phyloP scores from a whole-genome alignment of 345 rosid species.

The Gossypioides kirkii region DNA sequence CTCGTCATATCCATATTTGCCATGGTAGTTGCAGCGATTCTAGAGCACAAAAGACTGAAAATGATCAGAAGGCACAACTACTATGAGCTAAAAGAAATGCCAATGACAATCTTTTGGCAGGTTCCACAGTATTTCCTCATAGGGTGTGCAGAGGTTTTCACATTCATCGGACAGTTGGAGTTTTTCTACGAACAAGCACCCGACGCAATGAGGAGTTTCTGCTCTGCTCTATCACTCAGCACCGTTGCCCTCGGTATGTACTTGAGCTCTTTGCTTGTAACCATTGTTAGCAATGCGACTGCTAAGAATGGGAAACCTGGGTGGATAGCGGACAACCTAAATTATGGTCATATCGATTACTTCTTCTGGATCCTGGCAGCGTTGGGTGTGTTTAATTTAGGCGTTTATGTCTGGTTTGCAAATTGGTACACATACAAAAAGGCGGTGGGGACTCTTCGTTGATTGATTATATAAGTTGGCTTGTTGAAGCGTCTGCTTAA shows the following conservation, averaged over 20 bases:
- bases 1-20: constrained; percentile 16
- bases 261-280: constrained; percentile 24
- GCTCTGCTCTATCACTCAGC: constrained; percentile 31
- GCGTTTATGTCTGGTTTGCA: constrained; percentile 10
- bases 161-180: constrained; percentile 42
- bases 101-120: constrained; percentile 46
- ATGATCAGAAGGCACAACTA: constrained; percentile 9
- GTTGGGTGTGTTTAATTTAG: constrained; percentile 19
- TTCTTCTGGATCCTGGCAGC: constrained; percentile 26
- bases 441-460: constrained; percentile 11
- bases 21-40: constrained; percentile 9
- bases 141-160: constrained; percentile 49
- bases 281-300: constrained; percentile 12
- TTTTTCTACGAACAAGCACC: constrained; percentile 54
- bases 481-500: neutral
- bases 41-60: constrained; percentile 8
- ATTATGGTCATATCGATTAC: constrained; percentile 22
- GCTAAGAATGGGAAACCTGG: constrained; percentile 14
- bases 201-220: constrained; percentile 49
- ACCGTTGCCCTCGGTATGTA: constrained; percentile 19
- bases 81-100: constrained; percentile 16
- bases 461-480: neutral
- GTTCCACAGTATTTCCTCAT: constrained; percentile 47
- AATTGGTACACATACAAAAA: constrained; percentile 24
- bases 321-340: constrained; percentile 22